Evolutionary conservation across 1,284 basidiomycete species (phyloP), one percentile per base, ranked within the genome.

Genomic region (Melampsora americana): DNA sequence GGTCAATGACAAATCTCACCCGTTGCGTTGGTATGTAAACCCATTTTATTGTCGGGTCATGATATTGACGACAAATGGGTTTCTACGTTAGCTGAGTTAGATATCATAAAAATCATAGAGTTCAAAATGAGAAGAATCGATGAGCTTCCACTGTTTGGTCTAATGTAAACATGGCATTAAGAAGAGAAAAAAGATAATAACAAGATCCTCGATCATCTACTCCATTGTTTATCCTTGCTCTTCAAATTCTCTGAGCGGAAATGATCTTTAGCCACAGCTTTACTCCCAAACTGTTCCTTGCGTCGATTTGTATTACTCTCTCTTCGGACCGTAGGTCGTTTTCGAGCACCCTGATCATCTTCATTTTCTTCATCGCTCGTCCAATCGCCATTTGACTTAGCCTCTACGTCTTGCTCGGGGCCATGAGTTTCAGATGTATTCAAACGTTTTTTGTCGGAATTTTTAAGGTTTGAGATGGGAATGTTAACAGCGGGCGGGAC

Each of bases 401-500:
- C 87, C 87, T 18, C 86, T 84, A 83, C 81, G 79, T 85, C 81
- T 69, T 80, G 78, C 53, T n/a, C 53, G n/a, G 53, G n/a, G n/a
- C 14, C 28, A 14, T 77, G 82, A 78, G 76, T 81, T 23, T 56
- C 53, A 23, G 53, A 56, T 64, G 28, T 23, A n/a, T 46, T 56
- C 1, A 9, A n/a, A 28, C 53, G 53, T 56, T 78, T 73, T 16
- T 56, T 66, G 18, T 68, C 67, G 11, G 76, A 42, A 35, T 73
- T 77, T 44, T 71, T 77, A 0, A 83, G 83, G 1, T 82, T 81
- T 0, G 86, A 86, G 44, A 86, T 84, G 16, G 84, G 84, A 77
- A 88, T 86, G 80, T 87, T 87, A 77, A 96, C 91, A 78, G 94
- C 89, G 7, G 96, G 96, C 2, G 96, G 95, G 11, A 96, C 91